Evolutionary conservation across 352 stramenopile genomes (phyloP), one percentile per base, ranked within the genome.

Genomic region (Pythium dissimile): DNA sequence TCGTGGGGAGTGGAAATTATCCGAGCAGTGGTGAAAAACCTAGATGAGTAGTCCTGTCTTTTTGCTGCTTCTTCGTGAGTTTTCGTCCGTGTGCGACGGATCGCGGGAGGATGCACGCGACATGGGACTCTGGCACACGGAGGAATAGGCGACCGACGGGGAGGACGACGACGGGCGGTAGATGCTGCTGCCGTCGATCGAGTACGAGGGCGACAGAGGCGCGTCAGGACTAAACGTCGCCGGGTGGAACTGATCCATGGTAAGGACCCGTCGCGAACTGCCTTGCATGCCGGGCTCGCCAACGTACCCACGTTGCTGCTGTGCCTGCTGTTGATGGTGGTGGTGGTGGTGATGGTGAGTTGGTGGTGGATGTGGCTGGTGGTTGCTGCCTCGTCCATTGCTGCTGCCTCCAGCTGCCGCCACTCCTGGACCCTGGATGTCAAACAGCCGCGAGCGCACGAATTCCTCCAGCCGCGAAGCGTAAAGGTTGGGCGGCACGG

Each of bases 401-500:
- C 43, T 50, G 51, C 27, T 41, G 42, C 30, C 15, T n/a, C n/a
- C n/a, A n/a, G 30, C n/a, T 58, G 26, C 35, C 32, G 7, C 24
- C n/a, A n/a, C n/a, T n/a, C n/a, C 8, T 16, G 53, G 30, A 3
- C 41, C 58, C 13, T 84, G 67, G 20, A 88, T 77, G 45, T 89
- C 67, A 55, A 92, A 92, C 16, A 92, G 54, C 35, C 78, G 75
- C 12, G 78, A 72, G 15, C 77, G 78, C 15, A 94, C 80, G 43
- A 94, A 94, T 30, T 88, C 68, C 9, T 81, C 75, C 15, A 94
- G 62, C 15, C 84, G 78, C 32, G 73, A 77, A 2, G 75, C 82
- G 55, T 94, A 94, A 41, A 89, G 71, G 3, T 79, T 59, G 1
- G 84, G 67, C 5, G 78, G 84, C 41, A 94, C 84, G 6, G 84